These are phyloP conservation scores for Sarocladiaceae sp. DNA, from an alignment of 2,329 filamentous ascomycete genomes.

Conservation along the genomic window DNA sequence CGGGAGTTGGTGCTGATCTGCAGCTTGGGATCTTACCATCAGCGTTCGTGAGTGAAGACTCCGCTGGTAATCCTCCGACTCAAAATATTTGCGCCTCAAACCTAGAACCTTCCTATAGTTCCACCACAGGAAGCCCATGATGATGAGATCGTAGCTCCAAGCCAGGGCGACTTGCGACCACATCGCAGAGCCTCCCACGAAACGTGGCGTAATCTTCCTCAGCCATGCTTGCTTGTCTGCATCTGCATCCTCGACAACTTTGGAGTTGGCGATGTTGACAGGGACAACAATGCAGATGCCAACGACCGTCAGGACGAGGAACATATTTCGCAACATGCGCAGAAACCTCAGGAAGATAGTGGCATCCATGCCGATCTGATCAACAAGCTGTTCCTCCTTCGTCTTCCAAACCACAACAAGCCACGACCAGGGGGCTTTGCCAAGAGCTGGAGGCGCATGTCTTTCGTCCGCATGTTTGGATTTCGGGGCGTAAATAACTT, in stretches of 20 bases:
- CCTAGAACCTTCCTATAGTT: conserved; percentile 74
- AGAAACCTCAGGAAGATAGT: conserved; percentile 85
- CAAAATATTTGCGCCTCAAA: conserved; percentile 75
- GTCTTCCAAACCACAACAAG: conserved; percentile 72
- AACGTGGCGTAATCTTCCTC: conserved; percentile 54
- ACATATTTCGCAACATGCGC: conserved; percentile 90
- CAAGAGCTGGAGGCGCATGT: conserved; percentile 81
- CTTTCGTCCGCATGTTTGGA: conserved; percentile 88
- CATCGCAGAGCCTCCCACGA: conserved; percentile 46
- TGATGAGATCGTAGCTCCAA: conserved; percentile 67
- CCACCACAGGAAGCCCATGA: conserved; percentile 81
- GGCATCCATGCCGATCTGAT: conserved; percentile 87
- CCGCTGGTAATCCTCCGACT: conserved; percentile 81
- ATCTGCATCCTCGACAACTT: background rate
- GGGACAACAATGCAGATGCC: conserved; percentile 78
- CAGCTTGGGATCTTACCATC: conserved; percentile 45
- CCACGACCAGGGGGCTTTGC: conserved; percentile 88
- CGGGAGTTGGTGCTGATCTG: background rate
- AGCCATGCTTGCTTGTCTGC: conserved; percentile 36
- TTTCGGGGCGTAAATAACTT: conserved; percentile 89
- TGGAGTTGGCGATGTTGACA: conserved; percentile 57
- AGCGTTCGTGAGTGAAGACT: conserved; percentile 75
- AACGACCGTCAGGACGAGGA: conserved; percentile 65
- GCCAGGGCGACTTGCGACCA: conserved; percentile 58
- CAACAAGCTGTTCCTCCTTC: conserved; percentile 70